Conservation (phyloP, 1,284 basidiomycete genomes). For the Papiliotrema fonsecae region DNA sequence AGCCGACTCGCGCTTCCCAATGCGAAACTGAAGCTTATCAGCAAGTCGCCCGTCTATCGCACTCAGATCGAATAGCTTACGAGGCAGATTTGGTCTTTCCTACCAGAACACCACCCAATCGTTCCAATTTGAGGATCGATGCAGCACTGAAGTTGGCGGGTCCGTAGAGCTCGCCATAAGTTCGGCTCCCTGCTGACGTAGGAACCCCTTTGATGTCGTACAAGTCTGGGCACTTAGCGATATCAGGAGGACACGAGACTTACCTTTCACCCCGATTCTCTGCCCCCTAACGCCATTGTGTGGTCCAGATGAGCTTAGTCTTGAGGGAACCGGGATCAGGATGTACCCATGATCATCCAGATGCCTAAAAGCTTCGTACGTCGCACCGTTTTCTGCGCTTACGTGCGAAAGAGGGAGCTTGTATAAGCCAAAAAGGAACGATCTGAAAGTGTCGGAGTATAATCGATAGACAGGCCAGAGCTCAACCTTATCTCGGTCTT, state of each 20-base stretch:
- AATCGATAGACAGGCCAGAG: constrained; percentile 17
- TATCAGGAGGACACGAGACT: neutral
- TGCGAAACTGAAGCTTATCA: neutral
- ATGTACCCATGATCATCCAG: constrained; percentile 10
- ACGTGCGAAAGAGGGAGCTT: neutral
- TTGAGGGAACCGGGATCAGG: constrained; percentile 30
- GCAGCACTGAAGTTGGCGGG: constrained; percentile 13
- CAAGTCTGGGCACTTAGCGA: constrained; percentile 10
- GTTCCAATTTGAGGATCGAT: constrained; percentile 50
- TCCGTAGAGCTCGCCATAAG: constrained; percentile 15
- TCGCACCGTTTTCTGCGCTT: neutral
- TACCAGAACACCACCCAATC: constrained; percentile 52
- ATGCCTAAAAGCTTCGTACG: constrained; percentile 6
- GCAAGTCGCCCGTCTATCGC: too few species aligned
- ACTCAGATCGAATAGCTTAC: too few species aligned
- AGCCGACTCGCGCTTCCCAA: neutral
- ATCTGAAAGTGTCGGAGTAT: constrained; percentile 13
- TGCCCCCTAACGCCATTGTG: constrained; percentile 19
- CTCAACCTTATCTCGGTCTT: neutral
- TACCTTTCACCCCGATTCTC: constrained; percentile 33
- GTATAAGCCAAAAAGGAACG: constrained; percentile 18
- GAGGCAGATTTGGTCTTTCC: constrained; percentile 57
- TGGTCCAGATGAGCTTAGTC: constrained; percentile 20
- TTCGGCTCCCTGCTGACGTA: constrained; percentile 22
- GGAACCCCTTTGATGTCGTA: constrained; percentile 27